Evolutionary conservation across 2,329 filamentous ascomycete species (phyloP).

Genomic region (Trichoderma oligosporum): DNA sequence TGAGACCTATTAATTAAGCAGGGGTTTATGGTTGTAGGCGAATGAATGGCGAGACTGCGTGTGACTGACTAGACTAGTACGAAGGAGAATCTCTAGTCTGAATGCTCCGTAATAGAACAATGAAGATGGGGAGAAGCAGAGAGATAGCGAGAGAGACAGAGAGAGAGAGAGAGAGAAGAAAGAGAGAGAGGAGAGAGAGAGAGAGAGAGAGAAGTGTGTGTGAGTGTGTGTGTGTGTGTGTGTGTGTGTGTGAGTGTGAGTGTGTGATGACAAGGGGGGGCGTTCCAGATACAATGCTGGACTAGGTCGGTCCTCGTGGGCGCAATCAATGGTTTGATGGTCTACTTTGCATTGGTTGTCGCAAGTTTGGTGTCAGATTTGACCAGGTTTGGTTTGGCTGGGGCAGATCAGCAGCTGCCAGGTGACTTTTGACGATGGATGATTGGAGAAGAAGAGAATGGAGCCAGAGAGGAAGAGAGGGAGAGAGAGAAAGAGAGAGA

Average conservation of each 20-base stretch:
- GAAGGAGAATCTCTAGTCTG: no score
- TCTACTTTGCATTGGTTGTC: slow-evolving; percentile 7
- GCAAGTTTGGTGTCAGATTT: slow-evolving; percentile 16
- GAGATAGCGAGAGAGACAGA: background rate
- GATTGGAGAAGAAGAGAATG: background rate
- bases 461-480: background rate
- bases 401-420: background rate
- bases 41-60: background rate
- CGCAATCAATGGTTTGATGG: no score
- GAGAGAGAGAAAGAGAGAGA: background rate
- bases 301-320: background rate
- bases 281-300: background rate
- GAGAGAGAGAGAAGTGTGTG: background rate
- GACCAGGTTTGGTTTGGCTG: slow-evolving; percentile 2
- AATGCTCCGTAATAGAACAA: background rate
- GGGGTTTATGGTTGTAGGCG: slow-evolving; percentile 1
- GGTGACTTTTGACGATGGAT: background rate
- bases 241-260: background rate
- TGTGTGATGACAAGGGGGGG: slow-evolving; percentile 7
- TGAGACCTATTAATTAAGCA: background rate
- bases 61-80: background rate
- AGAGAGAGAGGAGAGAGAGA: background rate
- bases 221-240: no score
- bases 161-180: background rate
- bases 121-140: background rate